These are phyloP conservation scores for Cystobasidium sp. DNA, from an alignment of 1,284 basidiomycete genomes.

Conservation along the genomic window DNA sequence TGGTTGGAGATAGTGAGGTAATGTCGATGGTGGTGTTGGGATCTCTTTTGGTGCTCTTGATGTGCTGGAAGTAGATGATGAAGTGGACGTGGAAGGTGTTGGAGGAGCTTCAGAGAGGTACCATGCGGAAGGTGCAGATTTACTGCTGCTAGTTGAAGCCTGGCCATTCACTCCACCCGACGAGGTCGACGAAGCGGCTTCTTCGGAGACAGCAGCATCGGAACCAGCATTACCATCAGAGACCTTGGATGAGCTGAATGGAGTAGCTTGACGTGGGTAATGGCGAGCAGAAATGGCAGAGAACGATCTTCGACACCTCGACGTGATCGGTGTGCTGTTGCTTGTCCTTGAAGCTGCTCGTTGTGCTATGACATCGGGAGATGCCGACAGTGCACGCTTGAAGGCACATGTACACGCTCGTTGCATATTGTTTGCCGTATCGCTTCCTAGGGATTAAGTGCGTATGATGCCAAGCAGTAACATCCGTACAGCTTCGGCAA, in stretches of 20 bases:
- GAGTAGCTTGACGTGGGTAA: conserved; percentile 41
- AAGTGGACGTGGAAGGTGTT: conserved; percentile 13
- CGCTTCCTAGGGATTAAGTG: too few species aligned
- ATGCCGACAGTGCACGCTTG: neutral
- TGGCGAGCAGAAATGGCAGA: neutral
- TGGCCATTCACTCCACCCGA: neutral
- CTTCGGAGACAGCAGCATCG: neutral
- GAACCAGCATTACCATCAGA: conserved; percentile 1
- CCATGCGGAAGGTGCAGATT: conserved; percentile 18
- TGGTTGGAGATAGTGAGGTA: conserved; percentile 47
- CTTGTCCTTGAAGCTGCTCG: neutral
- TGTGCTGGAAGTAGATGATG: conserved; percentile 11
- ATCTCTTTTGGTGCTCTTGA: conserved; percentile 10
- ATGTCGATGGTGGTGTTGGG: conserved; percentile 46
- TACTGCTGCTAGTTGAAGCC: conserved; percentile 1
- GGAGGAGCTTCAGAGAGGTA: conserved; percentile 27
- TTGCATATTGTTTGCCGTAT: neutral
- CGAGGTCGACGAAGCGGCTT: neutral
- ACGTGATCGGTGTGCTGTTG: conserved; percentile 5
- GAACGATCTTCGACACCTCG: conserved; percentile 7
- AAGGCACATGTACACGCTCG: neutral
- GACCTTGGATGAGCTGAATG: conserved; percentile 9
- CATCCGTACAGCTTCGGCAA: too few species aligned
- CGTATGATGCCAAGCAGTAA: too few species aligned
- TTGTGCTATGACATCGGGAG: neutral